Evolutionary conservation across 257 asterid species (phyloP), one percentile per base, ranked within the genome.

Genomic region (Oldenlandia corymbosa): DNA sequence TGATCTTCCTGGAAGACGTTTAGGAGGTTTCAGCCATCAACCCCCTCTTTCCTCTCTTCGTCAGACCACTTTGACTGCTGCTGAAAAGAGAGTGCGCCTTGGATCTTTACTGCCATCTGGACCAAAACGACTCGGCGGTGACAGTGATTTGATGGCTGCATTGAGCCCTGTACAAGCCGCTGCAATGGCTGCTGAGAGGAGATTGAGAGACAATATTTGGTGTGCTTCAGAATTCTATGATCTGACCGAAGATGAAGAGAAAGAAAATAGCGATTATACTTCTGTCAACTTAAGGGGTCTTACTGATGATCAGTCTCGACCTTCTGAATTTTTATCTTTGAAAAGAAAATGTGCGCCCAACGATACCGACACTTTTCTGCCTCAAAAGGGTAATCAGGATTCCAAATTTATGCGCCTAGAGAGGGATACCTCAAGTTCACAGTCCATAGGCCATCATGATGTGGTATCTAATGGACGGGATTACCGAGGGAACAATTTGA

Each of bases 161-260:
- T 93, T 92, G 61, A 85, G 82, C 73, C 97, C 99, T 41, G 68
- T 62, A 34, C 96, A 89, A 82, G 99, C 99, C 63, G 99, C 99
- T 73, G 97, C 95, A 71, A 89, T 89, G 97, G 99, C 99, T 70
- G 99, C 97, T 17, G 98, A 88, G 79, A 87, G 97, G 83, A 89
- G 99, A 79, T 75, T 79, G 9, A 83, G 48, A 77, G 99, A 92
- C 65, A 80, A 89, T 71, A 73, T 89, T 50, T 92, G 99, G 99
- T 92, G 97, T 80, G 99, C 85, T 66, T 84, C 96, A 2, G 97
- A 89, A 65, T 79, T 72, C 41, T 81, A 45, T 54, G 89, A 85
- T 65, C 63, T 62, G 58, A 56, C 85, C 67, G 95, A 67, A 48
- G 83, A 83, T 47, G 87, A 76, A 69, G 98, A 80, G 52, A 87